Conservation (phyloP, 2,329 filamentous ascomycete genomes). For the Ophiostoma fasciatum region DNA sequence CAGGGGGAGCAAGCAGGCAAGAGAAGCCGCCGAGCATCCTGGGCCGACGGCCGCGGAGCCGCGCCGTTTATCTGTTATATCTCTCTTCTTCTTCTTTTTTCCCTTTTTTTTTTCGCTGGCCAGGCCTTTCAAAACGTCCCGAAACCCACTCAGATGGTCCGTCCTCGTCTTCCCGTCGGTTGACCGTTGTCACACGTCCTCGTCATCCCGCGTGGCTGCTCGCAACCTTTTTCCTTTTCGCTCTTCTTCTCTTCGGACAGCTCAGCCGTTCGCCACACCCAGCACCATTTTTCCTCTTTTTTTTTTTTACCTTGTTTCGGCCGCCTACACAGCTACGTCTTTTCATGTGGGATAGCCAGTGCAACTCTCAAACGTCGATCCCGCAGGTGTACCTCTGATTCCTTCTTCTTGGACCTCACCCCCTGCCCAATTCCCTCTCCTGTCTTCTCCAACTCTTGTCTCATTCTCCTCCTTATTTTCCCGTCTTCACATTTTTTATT, state of each 20-base stretch:
- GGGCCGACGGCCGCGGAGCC: too few relatives aligned
- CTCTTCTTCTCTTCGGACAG: background rate
- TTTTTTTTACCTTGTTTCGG: constrained; percentile 27
- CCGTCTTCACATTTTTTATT: background rate
- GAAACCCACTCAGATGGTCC: too few relatives aligned
- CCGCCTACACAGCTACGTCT: constrained; percentile 27
- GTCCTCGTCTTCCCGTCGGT: too few relatives aligned
- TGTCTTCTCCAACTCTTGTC: background rate
- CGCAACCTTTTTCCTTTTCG: too few relatives aligned
- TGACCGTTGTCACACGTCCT: too few relatives aligned
- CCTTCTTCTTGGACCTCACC: too few relatives aligned
- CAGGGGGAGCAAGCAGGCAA: too few relatives aligned
- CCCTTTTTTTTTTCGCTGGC: background rate
- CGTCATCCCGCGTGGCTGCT: too few relatives aligned
- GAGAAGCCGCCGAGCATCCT: too few relatives aligned
- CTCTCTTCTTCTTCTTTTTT: background rate
- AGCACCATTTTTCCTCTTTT: constrained; percentile 13
- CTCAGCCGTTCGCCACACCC: constrained; percentile 7
- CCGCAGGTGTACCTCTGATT: constrained; percentile 14
- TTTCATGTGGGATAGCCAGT: constrained; percentile 21
- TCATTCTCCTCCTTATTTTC: background rate
- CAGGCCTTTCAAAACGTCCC: too few relatives aligned
- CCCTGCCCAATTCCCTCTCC: background rate
- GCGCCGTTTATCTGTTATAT: too few relatives aligned
- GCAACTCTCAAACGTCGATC: constrained; percentile 25